A percentile compares a stretch with the other conserved stretches of the same genome.
These are phyloP conservation scores for Xylaria grammica DNA, from an alignment of 495 filamentous ascomycete genomes.

Conservation along the genomic window DNA sequence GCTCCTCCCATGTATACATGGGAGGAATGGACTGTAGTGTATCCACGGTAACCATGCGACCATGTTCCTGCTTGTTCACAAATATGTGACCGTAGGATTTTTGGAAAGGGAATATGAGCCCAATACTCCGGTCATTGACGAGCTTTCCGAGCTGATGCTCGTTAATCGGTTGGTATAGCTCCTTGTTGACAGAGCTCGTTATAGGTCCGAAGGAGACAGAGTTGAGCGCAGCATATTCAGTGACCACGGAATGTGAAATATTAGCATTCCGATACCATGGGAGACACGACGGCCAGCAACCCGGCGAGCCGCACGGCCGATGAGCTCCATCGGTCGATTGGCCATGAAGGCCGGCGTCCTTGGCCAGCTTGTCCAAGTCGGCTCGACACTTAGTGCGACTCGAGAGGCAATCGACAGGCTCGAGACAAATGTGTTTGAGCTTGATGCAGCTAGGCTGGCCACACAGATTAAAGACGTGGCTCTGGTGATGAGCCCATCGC, in stretches of 20 bases:
- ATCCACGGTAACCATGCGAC: neutral
- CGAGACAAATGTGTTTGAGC: conserved; percentile 17
- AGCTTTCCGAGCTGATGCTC: conserved; percentile 10
- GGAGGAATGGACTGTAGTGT: conserved; percentile 1
- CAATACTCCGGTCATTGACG: neutral
- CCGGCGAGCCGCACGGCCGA: neutral
- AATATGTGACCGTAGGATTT: conserved; percentile 12
- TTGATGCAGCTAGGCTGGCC: conserved; percentile 15
- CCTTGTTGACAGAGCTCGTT: neutral
- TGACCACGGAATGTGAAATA: neutral
- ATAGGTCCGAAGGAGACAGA: conserved; percentile 12
- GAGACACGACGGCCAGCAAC: conserved; percentile 15
- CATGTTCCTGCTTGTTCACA: neutral
- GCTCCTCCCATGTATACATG: conserved; percentile 3
- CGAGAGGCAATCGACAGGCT: conserved; percentile 2
- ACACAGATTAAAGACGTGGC: conserved; percentile 11
- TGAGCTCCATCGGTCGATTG: neutral
- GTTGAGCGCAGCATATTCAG: conserved; percentile 12
- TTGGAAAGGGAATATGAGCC: conserved; percentile 9
- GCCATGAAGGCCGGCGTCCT: neutral
- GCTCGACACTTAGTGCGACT: conserved; percentile 10
- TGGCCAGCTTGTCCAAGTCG: neutral
- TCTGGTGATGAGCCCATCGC: conserved; percentile 16
- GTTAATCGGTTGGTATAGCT: conserved; percentile 1
- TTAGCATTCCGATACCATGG: neutral